These are phyloP conservation scores for Podaxis sp. DNA, from an alignment of 768 basidiomycete species.

Conservation along the genomic window DNA sequence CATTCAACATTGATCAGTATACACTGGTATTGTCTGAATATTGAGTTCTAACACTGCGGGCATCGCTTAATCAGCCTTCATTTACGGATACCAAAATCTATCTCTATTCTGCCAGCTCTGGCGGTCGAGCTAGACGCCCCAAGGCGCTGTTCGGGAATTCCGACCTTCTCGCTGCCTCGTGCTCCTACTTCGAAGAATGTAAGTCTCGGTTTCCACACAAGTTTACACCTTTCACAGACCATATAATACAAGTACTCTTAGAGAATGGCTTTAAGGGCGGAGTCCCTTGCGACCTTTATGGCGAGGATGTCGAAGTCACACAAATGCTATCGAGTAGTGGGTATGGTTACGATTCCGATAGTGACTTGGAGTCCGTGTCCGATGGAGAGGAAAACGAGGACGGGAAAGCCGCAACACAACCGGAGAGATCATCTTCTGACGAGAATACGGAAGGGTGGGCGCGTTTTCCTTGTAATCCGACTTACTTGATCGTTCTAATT, in stretches of 20 bases:
- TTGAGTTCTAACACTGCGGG: too few species aligned
- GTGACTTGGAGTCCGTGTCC: conserved; percentile 6
- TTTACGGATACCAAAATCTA: conserved; percentile 11
- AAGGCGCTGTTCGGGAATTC: conserved; percentile 1
- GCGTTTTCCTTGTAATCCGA: neutral
- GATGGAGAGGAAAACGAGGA: neutral
- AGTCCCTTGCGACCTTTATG: neutral
- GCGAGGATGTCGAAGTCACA: neutral
- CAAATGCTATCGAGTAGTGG: neutral
- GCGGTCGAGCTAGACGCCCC: neutral
- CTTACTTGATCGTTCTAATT: neutral
- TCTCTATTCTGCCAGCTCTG: conserved; percentile 7
- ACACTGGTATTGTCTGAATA: too few species aligned
- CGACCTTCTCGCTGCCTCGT: neutral
- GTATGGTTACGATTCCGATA: conserved; percentile 8
- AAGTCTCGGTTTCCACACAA: neutral
- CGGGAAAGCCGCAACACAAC: neutral
- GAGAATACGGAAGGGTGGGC: neutral
- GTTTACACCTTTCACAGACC: neutral
- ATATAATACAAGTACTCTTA: neutral
- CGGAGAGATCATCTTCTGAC: neutral
- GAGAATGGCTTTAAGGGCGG: neutral
- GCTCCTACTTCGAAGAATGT: neutral
- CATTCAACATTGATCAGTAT: too few species aligned
- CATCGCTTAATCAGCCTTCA: neutral